Evolutionary conservation across 495 filamentous ascomycete species (phyloP), one percentile per base, ranked within the genome.

Genomic region (Tuber borchii): DNA sequence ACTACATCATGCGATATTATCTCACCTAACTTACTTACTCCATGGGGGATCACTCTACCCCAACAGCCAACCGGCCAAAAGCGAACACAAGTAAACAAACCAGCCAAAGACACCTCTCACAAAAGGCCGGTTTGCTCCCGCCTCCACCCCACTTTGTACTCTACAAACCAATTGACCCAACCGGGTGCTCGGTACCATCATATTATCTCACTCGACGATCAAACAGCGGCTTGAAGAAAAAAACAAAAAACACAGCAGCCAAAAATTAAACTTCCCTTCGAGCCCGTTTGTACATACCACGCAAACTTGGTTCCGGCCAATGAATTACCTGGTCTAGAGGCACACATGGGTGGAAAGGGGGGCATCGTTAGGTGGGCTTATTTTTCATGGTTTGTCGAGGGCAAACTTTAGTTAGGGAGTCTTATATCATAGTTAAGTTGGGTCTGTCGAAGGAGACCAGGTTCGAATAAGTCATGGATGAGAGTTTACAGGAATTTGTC

Each of bases 71-170:
- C 26, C 56, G 56, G 56, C 56, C 56, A 65, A 65, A 34, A 65
- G 17, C 3, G 14, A 65, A 65, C 14, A 65, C 56, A 65, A 65
- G 26, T 65, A 34, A 65, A 65, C 56, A 65, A 65, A 65, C 56
- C 26, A 65, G 14, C 56, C 26, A 31, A 65, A 65, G 14, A 34
- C 26, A 65, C 56, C 0, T 14, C 31, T 0, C 16, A 65, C 12
- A n/a, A 61, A 77, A 74, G 34, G 26, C 39, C 72, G 37, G 72
- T 34, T 34, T 65, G 56, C 26, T 19, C 56, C 56, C 56, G 26
- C 26, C 14, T 65, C 4, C 56, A n/a, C 26, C 56, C 26, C 26
- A 65, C 26, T 26, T 34, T 34, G 56, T 65, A 65, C 56, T 65
- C 56, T 5, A 65, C 56, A 65, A 65, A 65, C 56, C 56, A 16